Evolutionary conservation across 1,139 yeast species (phyloP).

Genomic region (Suhomyces chickasaworum): DNA sequence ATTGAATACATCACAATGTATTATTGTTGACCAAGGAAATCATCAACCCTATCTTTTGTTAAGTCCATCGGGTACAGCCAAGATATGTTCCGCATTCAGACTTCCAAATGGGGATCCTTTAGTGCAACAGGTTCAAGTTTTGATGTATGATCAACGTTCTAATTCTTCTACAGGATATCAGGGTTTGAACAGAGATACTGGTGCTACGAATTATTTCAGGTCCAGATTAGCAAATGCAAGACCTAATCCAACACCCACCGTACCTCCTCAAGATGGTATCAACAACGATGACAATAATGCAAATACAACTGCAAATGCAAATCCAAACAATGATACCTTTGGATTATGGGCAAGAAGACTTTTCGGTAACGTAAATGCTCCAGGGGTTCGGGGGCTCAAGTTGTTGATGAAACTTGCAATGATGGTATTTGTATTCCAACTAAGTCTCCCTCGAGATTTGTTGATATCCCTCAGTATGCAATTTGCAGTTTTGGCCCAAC

Average conservation of each 20-base stretch:
- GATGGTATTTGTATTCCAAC: background rate
- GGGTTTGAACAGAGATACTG: background rate
- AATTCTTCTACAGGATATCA: background rate
- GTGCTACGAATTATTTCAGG: background rate
- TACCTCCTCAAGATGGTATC: background rate
- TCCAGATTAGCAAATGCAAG: background rate
- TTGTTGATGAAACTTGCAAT: background rate
- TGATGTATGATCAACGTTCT: slow-evolving; percentile 8
- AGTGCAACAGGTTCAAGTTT: slow-evolving; percentile 14
- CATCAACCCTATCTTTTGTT: slow-evolving; percentile 44
- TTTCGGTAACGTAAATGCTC: background rate
- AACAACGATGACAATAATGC: too few relatives aligned
- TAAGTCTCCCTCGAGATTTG: background rate
- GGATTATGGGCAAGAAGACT: background rate
- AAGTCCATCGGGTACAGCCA: slow-evolving; percentile 38
- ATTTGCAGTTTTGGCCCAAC: background rate
- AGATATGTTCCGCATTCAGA: slow-evolving; percentile 15
- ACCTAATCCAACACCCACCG: background rate
- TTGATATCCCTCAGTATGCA: background rate
- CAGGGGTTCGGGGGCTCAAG: background rate
- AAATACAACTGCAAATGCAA: background rate
- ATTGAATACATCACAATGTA: slow-evolving; percentile 45
- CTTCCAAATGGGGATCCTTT: slow-evolving; percentile 12
- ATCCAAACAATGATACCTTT: background rate
- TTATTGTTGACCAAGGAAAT: slow-evolving; percentile 38